Percentiles rank a stretch among this genome's conserved stretches.
phyloP scores from a whole-genome alignment of 768 basidiomycete genomes.

The Kondoa subrosea region DNA sequence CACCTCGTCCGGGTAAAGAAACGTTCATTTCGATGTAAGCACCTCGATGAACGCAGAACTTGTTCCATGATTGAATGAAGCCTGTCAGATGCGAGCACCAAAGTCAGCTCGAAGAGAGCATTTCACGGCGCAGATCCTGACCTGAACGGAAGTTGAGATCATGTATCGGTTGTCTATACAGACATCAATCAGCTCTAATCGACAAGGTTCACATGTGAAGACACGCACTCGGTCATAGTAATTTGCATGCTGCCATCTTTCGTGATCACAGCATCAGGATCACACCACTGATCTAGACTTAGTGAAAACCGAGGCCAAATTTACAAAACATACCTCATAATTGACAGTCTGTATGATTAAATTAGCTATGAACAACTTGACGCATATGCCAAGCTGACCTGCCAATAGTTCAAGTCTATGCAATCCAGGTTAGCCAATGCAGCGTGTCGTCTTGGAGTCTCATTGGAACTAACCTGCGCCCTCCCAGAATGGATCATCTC shows the following conservation, averaged over 20 bases:
- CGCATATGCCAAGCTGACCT: not conserved
- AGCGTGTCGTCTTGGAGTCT: slow-evolving; percentile 51
- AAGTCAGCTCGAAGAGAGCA: not conserved
- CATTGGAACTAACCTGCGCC: slow-evolving; percentile 37
- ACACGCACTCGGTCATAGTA: slow-evolving; percentile 16
- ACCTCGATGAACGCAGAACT: slow-evolving; percentile 86
- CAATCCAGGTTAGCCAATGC: not conserved
- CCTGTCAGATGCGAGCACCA: slow-evolving; percentile 24
- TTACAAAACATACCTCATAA: slow-evolving; percentile 30
- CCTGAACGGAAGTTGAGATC: slow-evolving; percentile 62
- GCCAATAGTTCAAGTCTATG: slow-evolving; percentile 46
- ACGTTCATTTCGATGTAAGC: slow-evolving; percentile 52
- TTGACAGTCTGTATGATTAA: not conserved
- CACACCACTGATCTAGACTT: slow-evolving; percentile 38
- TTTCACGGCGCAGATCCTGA: not conserved
- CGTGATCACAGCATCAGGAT: slow-evolving; percentile 56
- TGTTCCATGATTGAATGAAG: slow-evolving; percentile 73
- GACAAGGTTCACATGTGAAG: too few species aligned
- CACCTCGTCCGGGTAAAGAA: slow-evolving; percentile 35
- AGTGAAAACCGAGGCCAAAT: slow-evolving; percentile 46
- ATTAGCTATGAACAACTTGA: not conserved
- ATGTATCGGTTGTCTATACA: slow-evolving; percentile 49
- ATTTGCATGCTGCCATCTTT: slow-evolving; percentile 45
- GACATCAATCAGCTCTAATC: too few species aligned
- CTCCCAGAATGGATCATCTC: slow-evolving; percentile 50